Evolutionary conservation across 2,329 filamentous ascomycete genomes (phyloP).

Genomic region (Paracoccidioides lutzii): DNA sequence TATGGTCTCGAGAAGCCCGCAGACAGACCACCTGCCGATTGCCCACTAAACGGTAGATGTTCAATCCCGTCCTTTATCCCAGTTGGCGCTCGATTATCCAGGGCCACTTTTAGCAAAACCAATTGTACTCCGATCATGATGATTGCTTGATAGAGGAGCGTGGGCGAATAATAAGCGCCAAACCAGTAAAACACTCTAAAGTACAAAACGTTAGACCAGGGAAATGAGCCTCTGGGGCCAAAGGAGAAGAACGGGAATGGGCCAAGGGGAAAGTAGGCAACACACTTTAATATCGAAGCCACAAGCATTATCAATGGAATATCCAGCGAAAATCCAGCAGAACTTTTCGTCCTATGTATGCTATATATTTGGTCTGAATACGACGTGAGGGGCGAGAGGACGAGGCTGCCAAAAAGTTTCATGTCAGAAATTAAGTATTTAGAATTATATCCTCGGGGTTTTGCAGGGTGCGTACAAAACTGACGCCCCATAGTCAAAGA

Average conservation of each 20-base stretch:
- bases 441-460: conserved; percentile 2
- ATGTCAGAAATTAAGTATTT: neutral
- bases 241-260: neutral
- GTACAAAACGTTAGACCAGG: conserved; percentile 2
- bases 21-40: conserved; percentile 13
- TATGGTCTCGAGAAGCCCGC: conserved; percentile 38
- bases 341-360: conserved; percentile 47
- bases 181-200: conserved; percentile 53
- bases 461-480: conserved; percentile 30
- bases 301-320: conserved; percentile 56
- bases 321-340: conserved; percentile 52
- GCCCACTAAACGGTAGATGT: conserved; percentile 29
- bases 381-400: conserved; percentile 50
- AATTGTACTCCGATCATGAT: conserved; percentile 49
- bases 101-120: conserved; percentile 47
- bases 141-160: conserved; percentile 47
- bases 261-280: neutral
- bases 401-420: conserved; percentile 33
- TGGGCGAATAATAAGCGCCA: conserved; percentile 46
- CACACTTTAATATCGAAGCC: conserved; percentile 49
- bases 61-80: conserved; percentile 28
- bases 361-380: conserved; percentile 56
- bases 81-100: conserved; percentile 41
- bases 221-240: neutral
- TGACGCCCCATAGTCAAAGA: conserved; percentile 36